These are phyloP conservation scores for slime mould (Dictyostelium discoideum) DNA, from an alignment of 78 protist genomes.

Conservation along the genomic window dicty_2.7 NC_007090.3:4357001-4357500, in stretches of 20 bases:
- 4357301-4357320: not conserved
- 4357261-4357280: not conserved
- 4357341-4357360: not conserved
- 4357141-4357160: not conserved
- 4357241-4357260: not conserved
- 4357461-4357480: not conserved
- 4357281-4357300: not conserved
- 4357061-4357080: not conserved
- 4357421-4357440: not conserved
- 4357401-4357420: conserved; percentile 3
- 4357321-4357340: not conserved
- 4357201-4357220: not conserved
- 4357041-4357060: not conserved
- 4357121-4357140: conserved; percentile 2
- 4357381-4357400: conserved; percentile 4
- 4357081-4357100: conserved; percentile 31
- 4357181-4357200: not conserved
- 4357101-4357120: conserved; percentile 35
- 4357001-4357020: not conserved
- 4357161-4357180: not conserved
- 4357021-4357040: not conserved
- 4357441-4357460: not conserved
- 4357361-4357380: not conserved
- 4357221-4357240: not conserved
- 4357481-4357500: not conserved